Percentiles rank a stretch among this genome's conserved stretches.
phyloP scores from a whole-genome alignment of 805 yeast genomes.

The Lachancea meyersii region DNA sequence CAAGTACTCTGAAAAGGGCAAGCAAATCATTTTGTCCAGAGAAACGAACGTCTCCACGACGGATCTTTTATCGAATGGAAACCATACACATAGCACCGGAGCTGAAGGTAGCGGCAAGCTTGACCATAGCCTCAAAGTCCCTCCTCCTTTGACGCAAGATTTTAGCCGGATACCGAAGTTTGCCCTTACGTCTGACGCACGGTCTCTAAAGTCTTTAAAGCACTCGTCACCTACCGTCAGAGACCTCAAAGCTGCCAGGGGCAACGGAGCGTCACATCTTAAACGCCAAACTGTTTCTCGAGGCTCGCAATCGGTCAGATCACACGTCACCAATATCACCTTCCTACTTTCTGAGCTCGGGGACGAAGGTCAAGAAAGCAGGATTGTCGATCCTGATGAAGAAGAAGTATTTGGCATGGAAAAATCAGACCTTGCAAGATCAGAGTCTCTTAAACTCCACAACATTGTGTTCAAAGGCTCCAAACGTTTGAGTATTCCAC shows the following conservation, averaged over 20 bases:
- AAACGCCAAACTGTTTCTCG: constrained; percentile 10
- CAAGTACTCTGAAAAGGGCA: constrained; percentile 27
- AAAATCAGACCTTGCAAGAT: constrained; percentile 27
- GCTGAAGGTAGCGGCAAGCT: background rate
- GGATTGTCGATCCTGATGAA: constrained; percentile 31
- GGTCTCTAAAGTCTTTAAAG: constrained; percentile 8
- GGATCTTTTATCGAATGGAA: constrained; percentile 20
- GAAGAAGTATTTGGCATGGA: constrained; percentile 31
- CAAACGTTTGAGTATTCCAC: constrained; percentile 9
- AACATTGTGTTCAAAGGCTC: constrained; percentile 15
- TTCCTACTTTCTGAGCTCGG: constrained; percentile 30
- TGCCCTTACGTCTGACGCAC: constrained; percentile 2
- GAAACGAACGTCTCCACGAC: constrained; percentile 19
- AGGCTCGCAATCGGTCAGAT: constrained; percentile 33
- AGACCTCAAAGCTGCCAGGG: constrained; percentile 25
- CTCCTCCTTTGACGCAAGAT: constrained; percentile 2
- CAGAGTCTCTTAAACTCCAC: constrained; percentile 20
- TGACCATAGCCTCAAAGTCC: background rate
- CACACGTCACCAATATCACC: constrained; percentile 33
- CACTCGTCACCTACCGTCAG: constrained; percentile 23
- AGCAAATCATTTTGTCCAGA: constrained; percentile 23
- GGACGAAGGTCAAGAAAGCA: constrained; percentile 18
- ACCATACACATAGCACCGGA: constrained; percentile 8
- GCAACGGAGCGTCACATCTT: constrained; percentile 4
- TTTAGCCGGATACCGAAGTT: constrained; percentile 1